Base-by-base conservation (phyloP, 306 rosid genomes). In the Spatholobus suberectus region DNA sequence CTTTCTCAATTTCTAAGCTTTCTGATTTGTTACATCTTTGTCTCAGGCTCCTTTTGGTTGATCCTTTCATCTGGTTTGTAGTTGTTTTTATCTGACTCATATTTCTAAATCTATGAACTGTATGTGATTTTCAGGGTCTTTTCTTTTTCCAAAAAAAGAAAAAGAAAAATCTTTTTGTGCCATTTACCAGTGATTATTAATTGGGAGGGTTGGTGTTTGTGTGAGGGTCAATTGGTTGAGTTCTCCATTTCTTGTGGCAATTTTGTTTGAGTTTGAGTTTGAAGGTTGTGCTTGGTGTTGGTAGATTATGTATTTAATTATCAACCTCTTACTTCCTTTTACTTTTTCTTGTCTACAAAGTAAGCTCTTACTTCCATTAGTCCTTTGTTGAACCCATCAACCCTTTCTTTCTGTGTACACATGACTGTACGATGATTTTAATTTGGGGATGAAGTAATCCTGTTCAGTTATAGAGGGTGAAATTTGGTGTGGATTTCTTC, bases 251-350 rank as follows among this genome's bases (percentile, higher is more conserved):
- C 44, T 70, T 78, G 65, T 5, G 13, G 24, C 35, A 46, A 54
- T 63, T 84, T 24, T 7, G 23, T 35, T 37, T 84, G 15, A 76
- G 75, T 67, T 65, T 5, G 63, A 51, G 68, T 74, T 80, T 79
- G 43, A 68, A 57, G 73, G 54, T 55, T 35, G 46, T 29, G n/a
- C 14, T 38, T 75, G 13, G 49, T 26, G 43, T 55, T 74, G 23
- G 57, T 57, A 71, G 24, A 73, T 59, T 40, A 21, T 46, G 70
- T 29, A 75, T 55, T 34, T 37, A 44, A 51, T 63, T 38, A 32
- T 37, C 32, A 37, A 44, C 14, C 79, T 73, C 23, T 34, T 62
- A 14, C 73, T 37, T 26, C 34, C 73, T n/a, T n/a, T n/a, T n/a
- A n/a, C n/a, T 17, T 18, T 59, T 59, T 13, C 46, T 46, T 68